Base-by-base conservation (phyloP, 495 filamentous ascomycete genomes). In the Podospora comata region DNA sequence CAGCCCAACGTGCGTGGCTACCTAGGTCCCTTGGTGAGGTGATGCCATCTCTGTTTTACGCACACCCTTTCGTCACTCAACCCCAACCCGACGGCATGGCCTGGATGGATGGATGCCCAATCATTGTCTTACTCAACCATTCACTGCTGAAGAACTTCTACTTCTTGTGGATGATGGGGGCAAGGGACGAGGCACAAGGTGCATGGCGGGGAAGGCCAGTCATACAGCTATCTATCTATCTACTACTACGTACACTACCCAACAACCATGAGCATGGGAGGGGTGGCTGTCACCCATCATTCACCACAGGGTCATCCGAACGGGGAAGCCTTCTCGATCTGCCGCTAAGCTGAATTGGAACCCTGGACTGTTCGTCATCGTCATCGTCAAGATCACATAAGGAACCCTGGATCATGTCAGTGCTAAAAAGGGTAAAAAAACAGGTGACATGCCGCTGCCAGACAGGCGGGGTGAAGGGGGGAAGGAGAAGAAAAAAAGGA, bases 1-100 rank as follows among this genome's bases (percentile, higher is more conserved):
- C 59, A 66, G 65, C 65, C 65, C 65, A 67, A 67, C 59, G 28
- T 61, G 59, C 23, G 28, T 61, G 20, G 59, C 59, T 61, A 32
- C 28, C 15, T 48, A 13, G 39, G 39, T 48, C 39, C 39, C 9
- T 48, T 11, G 2, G 39, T 48, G 39, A 48, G 39, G 59, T 19
- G 59, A 28, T 27, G 23, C 27, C 59, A 27, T 27, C 55, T 58
- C 55, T 58, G n/a, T 26, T 58, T 1, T 20, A 26, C 55, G 55
- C 55, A 58, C 55, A 19, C 23, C 55, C 39, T 48, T 32, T 32
- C 30, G 30, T 32, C 30, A 32, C 30, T 32, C 30, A 32, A 32
- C 30, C 30, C 30, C 30, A 32, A 48, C 39, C 39, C 39, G 15
- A 48, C 39, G 9, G 15, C 39, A 13, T 48, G 39, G 39, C 2